Evolutionary conservation across 495 filamentous ascomycete species (phyloP), one percentile per base, ranked within the genome.

Genomic region (Cetradonia linearis): DNA sequence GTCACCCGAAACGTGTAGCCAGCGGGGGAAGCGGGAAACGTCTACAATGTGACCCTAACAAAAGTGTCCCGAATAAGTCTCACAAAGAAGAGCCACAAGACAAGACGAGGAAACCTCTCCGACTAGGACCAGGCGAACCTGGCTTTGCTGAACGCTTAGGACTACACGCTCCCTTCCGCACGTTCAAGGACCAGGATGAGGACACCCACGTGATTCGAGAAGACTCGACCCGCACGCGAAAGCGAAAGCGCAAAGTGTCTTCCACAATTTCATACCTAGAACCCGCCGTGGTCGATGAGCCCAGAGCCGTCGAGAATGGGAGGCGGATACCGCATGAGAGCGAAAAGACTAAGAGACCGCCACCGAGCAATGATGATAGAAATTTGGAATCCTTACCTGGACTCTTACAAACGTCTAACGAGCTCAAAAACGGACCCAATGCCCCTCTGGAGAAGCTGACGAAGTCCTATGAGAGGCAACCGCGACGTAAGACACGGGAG

Each of bases 401-500:
- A 30, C 13, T 53, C 2, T 58, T 40, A 42, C 20, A 38, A 20
- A 20, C 27, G 20, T 48, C 60, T 1, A 49, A 37, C 20, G 3
- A 36, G 5, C 14, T 20, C 5, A 27, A 18, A 0, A 49, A 37
- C 20, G 3, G 31, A 3, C 14, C 28, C 5, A 27, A 18, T 23
- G 13, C 25, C 25, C 42, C 34, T 23, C 53, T 38, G 25, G 44
- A 57, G 5, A 62, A 34, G 34, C 49, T 37, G 8, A 36, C 52
- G 13, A 66, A 70, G 37, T 65, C 62, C 25, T 89, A 84, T 61
- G 78, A 83, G 55, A 82, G 77, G 65, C 76, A 76, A 54, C 71
- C 79, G 48, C 79, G 86, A 42, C 76, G 77, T 64, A 88, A 83
- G 69, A 86, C 83, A 18, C 77, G 74, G 46, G 73, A 78, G 18